Evolutionary conservation across 2,329 filamentous ascomycete genomes (phyloP).

Genomic region (Fusarium proliferatum): DNA sequence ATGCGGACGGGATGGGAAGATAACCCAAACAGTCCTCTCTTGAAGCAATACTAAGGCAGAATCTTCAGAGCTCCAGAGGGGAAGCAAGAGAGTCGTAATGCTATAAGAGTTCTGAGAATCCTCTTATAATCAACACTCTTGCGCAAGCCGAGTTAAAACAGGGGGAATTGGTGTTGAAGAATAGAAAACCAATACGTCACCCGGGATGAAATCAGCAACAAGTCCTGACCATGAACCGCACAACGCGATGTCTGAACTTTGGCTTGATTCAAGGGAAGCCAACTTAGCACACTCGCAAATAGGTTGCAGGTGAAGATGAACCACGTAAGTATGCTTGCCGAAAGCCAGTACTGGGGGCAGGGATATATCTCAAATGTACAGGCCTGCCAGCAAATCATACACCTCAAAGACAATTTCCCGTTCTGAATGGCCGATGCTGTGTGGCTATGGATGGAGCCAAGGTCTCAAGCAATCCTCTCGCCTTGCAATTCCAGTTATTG

Average conservation of each 20-base stretch:
- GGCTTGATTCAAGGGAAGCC: slow-evolving; percentile 6
- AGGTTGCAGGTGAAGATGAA: slow-evolving; percentile 34
- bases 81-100: slow-evolving; percentile 5
- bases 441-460: slow-evolving; percentile 37
- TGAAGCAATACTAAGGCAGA: slow-evolving; percentile 17
- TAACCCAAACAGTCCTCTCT: slow-evolving; percentile 51
- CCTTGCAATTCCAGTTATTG: slow-evolving; percentile 40
- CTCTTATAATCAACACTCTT: slow-evolving; percentile 11
- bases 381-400: slow-evolving; percentile 42
- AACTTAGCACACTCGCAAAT: slow-evolving; percentile 30
- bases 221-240: slow-evolving; percentile 19
- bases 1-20: slow-evolving; percentile 49
- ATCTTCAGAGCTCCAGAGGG: slow-evolving; percentile 6
- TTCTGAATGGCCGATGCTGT: slow-evolving; percentile 42
- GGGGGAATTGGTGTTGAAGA: slow-evolving; percentile 17
- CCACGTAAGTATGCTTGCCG: slow-evolving; percentile 32
- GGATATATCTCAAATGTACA: slow-evolving; percentile 37
- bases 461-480: slow-evolving; percentile 37
- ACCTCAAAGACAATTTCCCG: slow-evolving; percentile 26
- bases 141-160: slow-evolving; percentile 11
- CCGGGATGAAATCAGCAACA: slow-evolving; percentile 33
- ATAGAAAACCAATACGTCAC: slow-evolving; percentile 25
- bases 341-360: slow-evolving; percentile 32
- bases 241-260: slow-evolving; percentile 25
- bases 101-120: background rate